Conservation (phyloP, 2,329 filamentous ascomycete species). For the Thelonectria discophora region DNA sequence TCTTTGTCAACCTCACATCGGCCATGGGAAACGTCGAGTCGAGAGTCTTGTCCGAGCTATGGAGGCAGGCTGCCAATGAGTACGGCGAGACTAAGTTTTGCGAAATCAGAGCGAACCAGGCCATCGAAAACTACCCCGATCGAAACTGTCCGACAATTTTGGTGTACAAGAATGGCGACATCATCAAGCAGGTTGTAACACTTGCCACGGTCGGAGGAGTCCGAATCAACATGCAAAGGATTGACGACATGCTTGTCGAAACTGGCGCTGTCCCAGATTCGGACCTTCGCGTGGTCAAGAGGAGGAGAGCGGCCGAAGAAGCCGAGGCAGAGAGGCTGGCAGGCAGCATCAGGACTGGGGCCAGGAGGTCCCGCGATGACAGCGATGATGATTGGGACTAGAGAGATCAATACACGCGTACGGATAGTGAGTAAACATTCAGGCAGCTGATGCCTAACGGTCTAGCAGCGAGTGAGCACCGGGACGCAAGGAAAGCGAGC, state of each 20-base stretch:
- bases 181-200: slow-evolving; percentile 91
- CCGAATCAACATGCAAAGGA: slow-evolving; percentile 73
- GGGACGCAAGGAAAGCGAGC: too few relatives aligned
- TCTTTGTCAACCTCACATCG: slow-evolving; percentile 84
- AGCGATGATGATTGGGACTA: slow-evolving; percentile 72
- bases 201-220: slow-evolving; percentile 80
- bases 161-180: slow-evolving; percentile 91
- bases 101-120: slow-evolving; percentile 89
- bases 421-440: too few relatives aligned
- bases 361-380: slow-evolving; percentile 54
- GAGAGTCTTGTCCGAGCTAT: slow-evolving; percentile 82
- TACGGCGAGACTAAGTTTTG: slow-evolving; percentile 98
- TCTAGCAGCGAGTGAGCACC: too few relatives aligned
- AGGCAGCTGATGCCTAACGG: slow-evolving; percentile 21
- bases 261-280: slow-evolving; percentile 80
- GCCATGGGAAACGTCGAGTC: slow-evolving; percentile 86
- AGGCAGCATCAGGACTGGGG: slow-evolving; percentile 61
- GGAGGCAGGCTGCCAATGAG: slow-evolving; percentile 82
- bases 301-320: slow-evolving; percentile 67
- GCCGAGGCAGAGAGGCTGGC: slow-evolving; percentile 65
- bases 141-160: slow-evolving; percentile 93
- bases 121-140: slow-evolving; percentile 96
- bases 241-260: slow-evolving; percentile 84
- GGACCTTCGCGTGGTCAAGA: slow-evolving; percentile 79
- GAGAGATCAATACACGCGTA: slow-evolving; percentile 33